Conservation (phyloP, 1,284 basidiomycete species). For the Porodaedalea pini region DNA sequence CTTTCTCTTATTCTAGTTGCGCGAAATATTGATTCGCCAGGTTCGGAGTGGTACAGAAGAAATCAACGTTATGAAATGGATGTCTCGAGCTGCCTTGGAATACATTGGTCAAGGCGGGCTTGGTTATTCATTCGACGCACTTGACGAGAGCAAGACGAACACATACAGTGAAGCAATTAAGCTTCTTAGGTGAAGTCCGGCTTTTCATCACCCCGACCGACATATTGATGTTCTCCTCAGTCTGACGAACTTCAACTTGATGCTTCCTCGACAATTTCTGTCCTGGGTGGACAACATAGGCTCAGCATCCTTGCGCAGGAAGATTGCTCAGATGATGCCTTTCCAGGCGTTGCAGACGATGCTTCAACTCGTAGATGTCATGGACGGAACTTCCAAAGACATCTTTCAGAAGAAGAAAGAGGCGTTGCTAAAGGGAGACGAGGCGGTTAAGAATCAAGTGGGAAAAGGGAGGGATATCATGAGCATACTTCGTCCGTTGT, state of each 20-base stretch:
- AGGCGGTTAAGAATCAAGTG: conserved; percentile 19
- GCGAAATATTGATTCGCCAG: conserved; percentile 22
- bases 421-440: conserved; percentile 21
- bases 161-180: conserved; percentile 30
- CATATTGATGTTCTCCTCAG: not conserved
- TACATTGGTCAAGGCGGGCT: conserved; percentile 35
- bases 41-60: conserved; percentile 24
- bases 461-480: conserved; percentile 28
- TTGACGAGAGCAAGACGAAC: conserved; percentile 25
- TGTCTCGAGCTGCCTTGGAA: conserved; percentile 34
- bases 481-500: conserved; percentile 24
- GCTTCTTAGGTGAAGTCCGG: conserved; percentile 25
- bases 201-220: too few species aligned
- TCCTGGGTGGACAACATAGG: conserved; percentile 21
- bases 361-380: conserved; percentile 31
- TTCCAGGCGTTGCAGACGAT: conserved; percentile 24
- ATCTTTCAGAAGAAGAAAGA: conserved; percentile 21
- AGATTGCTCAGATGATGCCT: conserved; percentile 13
- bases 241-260: conserved; percentile 5
- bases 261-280: conserved; percentile 8
- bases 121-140: conserved; percentile 35
- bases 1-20: conserved; percentile 20
- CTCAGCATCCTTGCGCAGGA: conserved; percentile 4
- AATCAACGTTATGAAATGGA: conserved; percentile 33
- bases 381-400: conserved; percentile 17